Percentiles rank a stretch among this genome's conserved stretches.
phyloP scores from a whole-genome alignment of 2,329 filamentous ascomycete species.

The Didymella segeticola region DNA sequence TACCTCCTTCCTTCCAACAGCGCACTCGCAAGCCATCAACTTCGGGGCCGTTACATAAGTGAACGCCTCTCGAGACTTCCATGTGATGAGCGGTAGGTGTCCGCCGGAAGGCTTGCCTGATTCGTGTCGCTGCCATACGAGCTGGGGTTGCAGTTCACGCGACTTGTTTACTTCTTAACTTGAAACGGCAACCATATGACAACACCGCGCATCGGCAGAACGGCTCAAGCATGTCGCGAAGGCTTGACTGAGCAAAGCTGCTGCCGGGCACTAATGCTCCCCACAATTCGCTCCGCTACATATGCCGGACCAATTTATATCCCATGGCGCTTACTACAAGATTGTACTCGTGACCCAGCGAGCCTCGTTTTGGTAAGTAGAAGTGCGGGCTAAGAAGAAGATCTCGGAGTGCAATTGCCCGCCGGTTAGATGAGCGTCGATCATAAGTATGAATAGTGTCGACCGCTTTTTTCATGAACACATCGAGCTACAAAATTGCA shows the following conservation, averaged over 20 bases:
- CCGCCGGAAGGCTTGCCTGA: slow-evolving; percentile 37
- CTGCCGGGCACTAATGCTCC: slow-evolving; percentile 20
- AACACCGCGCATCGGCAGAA: slow-evolving; percentile 13
- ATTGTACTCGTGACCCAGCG: slow-evolving; percentile 20
- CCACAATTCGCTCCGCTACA: slow-evolving; percentile 24
- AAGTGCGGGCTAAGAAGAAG: not conserved
- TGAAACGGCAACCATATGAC: slow-evolving; percentile 8
- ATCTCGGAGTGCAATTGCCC: not conserved
- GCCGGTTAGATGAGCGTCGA: not conserved
- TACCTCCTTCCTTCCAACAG: too few relatives aligned
- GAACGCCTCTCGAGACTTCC: not conserved
- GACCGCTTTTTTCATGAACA: not conserved
- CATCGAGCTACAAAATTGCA: not conserved
- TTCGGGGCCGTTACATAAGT: not conserved
- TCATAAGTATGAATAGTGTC: not conserved
- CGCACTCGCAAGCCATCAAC: not conserved
- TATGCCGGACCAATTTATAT: slow-evolving; percentile 17
- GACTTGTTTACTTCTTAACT: not conserved
- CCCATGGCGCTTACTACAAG: slow-evolving; percentile 9
- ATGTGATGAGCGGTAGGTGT: not conserved
- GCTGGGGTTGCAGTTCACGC: slow-evolving; percentile 6
- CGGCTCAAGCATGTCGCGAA: not conserved
- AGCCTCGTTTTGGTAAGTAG: slow-evolving; percentile 19
- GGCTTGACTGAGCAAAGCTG: slow-evolving; percentile 18
- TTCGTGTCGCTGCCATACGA: not conserved